Evolutionary conservation across 1,139 yeast genomes (phyloP).

Genomic region (Geotrichum bryndzae): DNA sequence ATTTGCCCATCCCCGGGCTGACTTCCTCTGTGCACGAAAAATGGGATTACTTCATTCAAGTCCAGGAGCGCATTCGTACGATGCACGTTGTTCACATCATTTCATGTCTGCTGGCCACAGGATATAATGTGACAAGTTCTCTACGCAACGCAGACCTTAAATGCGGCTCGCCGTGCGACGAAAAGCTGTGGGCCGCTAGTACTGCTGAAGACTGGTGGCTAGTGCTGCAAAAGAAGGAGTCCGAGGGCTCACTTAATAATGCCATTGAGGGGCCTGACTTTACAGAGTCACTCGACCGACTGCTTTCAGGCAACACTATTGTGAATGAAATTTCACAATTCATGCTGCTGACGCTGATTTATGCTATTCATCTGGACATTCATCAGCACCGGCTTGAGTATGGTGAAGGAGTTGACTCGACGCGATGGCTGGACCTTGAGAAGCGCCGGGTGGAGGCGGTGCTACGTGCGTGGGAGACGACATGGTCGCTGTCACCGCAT

Average conservation of each 20-base stretch:
- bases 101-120: constrained; percentile 62
- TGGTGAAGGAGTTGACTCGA: constrained; percentile 13
- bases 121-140: constrained; percentile 57
- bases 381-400: constrained; percentile 35
- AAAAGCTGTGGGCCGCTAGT: constrained; percentile 64
- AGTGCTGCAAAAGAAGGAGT: constrained; percentile 27
- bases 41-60: constrained; percentile 69
- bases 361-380: constrained; percentile 68
- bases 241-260: constrained; percentile 24
- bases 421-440: constrained; percentile 17
- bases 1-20: too few species aligned
- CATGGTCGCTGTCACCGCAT: constrained; percentile 37
- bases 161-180: constrained; percentile 75
- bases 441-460: constrained; percentile 27
- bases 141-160: constrained; percentile 33
- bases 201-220: constrained; percentile 54
- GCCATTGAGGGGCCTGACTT: constrained; percentile 30
- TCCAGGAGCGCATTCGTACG: constrained; percentile 82
- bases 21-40: constrained; percentile 36
- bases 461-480: constrained; percentile 38
- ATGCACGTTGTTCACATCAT: constrained; percentile 72
- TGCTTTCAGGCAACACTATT: constrained; percentile 31
- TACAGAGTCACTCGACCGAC: constrained; percentile 24
- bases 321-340: constrained; percentile 35
- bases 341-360: constrained; percentile 57